Percentiles rank a stretch among this genome's conserved stretches.
phyloP scores from a whole-genome alignment of 2,329 filamentous ascomycete genomes.

The Cladosporium sphaerospermum region DNA sequence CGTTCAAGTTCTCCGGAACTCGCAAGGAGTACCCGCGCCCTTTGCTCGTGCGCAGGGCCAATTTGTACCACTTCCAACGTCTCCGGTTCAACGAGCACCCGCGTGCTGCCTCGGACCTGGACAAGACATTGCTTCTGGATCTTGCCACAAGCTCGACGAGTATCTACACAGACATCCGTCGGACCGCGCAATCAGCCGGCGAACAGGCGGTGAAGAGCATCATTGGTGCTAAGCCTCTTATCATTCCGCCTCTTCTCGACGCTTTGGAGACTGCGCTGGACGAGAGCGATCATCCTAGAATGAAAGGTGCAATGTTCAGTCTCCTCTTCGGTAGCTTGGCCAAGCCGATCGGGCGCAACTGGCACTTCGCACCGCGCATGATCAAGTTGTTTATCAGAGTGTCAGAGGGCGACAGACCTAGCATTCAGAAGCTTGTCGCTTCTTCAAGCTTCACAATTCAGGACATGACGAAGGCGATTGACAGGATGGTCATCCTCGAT shows the following conservation, averaged over 20 bases:
- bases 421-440: conserved; percentile 81
- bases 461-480: conserved; percentile 84
- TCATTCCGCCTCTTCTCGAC: conserved; percentile 81
- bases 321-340: conserved; percentile 81
- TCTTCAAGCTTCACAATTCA: conserved; percentile 78
- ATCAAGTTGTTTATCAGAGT: conserved; percentile 87
- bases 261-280: conserved; percentile 73
- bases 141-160: conserved; percentile 86
- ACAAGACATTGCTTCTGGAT: conserved; percentile 77
- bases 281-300: conserved; percentile 75
- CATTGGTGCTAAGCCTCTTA: conserved; percentile 77
- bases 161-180: conserved; percentile 89
- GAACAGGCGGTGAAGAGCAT: conserved; percentile 91
- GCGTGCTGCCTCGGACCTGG: conserved; percentile 80
- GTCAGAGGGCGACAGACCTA: conserved; percentile 84
- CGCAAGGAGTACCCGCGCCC: conserved; percentile 90
- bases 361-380: conserved; percentile 87
- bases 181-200: conserved; percentile 82
- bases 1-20: conserved; percentile 90
- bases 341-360: conserved; percentile 83
- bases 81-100: conserved; percentile 88
- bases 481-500: conserved; percentile 78
- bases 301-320: conserved; percentile 92
- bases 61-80: conserved; percentile 91
- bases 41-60: conserved; percentile 83